phyloP scores from a whole-genome alignment of 768 basidiomycete genomes.

The Calocera cornea region DNA sequence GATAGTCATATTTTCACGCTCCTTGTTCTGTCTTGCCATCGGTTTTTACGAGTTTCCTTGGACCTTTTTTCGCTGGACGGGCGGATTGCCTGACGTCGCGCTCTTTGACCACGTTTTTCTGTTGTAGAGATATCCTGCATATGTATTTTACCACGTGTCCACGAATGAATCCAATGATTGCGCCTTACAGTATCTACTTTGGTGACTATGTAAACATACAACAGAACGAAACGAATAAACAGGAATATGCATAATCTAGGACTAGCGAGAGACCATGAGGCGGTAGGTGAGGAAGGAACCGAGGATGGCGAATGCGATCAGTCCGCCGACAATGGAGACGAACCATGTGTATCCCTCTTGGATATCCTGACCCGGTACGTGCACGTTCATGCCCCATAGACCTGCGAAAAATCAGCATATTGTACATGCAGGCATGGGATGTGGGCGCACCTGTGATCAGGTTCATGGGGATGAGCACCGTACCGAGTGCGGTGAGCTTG shows the following conservation, averaged over 20 bases:
- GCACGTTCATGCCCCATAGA: slow-evolving; percentile 98
- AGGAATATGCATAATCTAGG: background rate
- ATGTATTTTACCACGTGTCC: background rate
- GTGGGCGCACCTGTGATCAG: slow-evolving; percentile 63
- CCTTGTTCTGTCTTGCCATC: background rate
- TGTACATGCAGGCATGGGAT: too few relatives aligned
- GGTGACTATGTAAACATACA: background rate
- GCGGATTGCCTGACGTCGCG: background rate
- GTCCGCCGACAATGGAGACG: slow-evolving; percentile 62
- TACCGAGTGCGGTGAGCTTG: slow-evolving; percentile 94
- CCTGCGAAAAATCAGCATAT: slow-evolving; percentile 32
- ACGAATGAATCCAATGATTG: background rate
- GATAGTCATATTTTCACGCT: background rate
- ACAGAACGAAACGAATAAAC: background rate
- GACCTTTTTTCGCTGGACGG: background rate
- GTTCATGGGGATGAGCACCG: slow-evolving; percentile 94
- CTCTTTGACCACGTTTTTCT: background rate
- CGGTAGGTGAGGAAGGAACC: slow-evolving; percentile 27
- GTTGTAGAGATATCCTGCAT: background rate
- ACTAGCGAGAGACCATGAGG: slow-evolving; percentile 9
- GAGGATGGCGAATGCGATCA: slow-evolving; percentile 67
- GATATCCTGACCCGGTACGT: slow-evolving; percentile 74
- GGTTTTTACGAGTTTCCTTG: background rate
- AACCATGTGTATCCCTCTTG: slow-evolving; percentile 64
- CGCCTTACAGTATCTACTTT: background rate